Conservation (phyloP, 108 stramenopile genomes). For the Nitzschia sp. region DNA sequence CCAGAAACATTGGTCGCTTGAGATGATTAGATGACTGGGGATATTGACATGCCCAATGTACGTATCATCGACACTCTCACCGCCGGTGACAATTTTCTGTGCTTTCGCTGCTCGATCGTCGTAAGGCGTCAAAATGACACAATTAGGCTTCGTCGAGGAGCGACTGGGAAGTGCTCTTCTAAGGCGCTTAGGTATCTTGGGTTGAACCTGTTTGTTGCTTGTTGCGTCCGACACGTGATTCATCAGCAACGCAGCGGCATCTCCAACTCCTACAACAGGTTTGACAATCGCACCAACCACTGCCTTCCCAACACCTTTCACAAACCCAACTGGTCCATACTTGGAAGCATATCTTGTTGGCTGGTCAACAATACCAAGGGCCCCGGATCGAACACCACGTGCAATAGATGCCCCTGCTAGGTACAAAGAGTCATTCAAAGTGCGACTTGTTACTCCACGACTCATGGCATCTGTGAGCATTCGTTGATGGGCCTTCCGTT, state of each 20-base stretch:
- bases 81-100: constrained; percentile 74
- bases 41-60: constrained; percentile 76
- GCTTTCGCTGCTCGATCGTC: constrained; percentile 75
- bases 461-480: constrained; percentile 64
- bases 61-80: constrained; percentile 67
- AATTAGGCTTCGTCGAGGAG: constrained; percentile 40
- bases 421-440: constrained; percentile 58
- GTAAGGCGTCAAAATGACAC: constrained; percentile 57
- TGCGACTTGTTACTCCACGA: constrained; percentile 41
- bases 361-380: constrained; percentile 70
- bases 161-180: constrained; percentile 66
- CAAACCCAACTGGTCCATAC: constrained; percentile 69
- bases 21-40: constrained; percentile 67
- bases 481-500: constrained; percentile 71
- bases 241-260: constrained; percentile 79
- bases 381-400: constrained; percentile 65
- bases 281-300: constrained; percentile 74
- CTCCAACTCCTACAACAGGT: constrained; percentile 79
- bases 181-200: constrained; percentile 61
- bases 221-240: constrained; percentile 83
- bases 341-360: constrained; percentile 69
- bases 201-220: constrained; percentile 49
- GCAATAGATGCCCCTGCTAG: constrained; percentile 70
- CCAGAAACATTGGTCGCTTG: constrained; percentile 72
- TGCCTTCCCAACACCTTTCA: constrained; percentile 75